Conservation (phyloP, 768 basidiomycete genomes). For the Phylloporus scabripes region DNA sequence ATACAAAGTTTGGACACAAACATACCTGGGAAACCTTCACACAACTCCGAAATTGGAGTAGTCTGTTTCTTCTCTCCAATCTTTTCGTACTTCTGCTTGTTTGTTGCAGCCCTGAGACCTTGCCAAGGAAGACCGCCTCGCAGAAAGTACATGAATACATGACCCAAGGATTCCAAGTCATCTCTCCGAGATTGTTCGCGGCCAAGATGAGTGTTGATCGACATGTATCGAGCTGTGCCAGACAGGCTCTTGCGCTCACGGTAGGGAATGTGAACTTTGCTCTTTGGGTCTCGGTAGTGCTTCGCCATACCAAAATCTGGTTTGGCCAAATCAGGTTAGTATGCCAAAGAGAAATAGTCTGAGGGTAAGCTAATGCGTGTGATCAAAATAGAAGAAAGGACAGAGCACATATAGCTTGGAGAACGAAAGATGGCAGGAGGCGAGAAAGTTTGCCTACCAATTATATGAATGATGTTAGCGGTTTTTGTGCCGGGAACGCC, state of each 20-base stretch:
- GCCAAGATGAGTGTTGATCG: conserved; percentile 97
- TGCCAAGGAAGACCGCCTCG: conserved; percentile 98
- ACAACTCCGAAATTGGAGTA: conserved; percentile 85
- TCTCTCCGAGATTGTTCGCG: conserved; percentile 93
- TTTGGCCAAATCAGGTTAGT: conserved; percentile 12
- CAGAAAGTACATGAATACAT: conserved; percentile 99
- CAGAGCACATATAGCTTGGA: not conserved
- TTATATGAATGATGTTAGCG: conserved; percentile 83
- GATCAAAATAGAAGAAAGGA: not conserved
- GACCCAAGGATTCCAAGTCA: conserved; percentile 93
- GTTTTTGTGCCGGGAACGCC: conserved; percentile 89
- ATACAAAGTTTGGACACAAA: not conserved
- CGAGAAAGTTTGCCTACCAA: conserved; percentile 48
- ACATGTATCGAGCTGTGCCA: conserved; percentile 98
- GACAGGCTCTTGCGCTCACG: conserved; percentile 95
- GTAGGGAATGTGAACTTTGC: conserved; percentile 98
- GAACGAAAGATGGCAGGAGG: not conserved
- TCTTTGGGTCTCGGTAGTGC: conserved; percentile 97
- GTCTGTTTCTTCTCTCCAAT: conserved; percentile 99
- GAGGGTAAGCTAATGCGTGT: not conserved
- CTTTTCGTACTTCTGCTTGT: conserved; percentile 99
- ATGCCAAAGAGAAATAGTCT: not conserved
- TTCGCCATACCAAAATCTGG: conserved; percentile 99
- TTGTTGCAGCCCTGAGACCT: conserved; percentile 93
- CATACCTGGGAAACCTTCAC: conserved; percentile 92